Conservation (phyloP, 1,284 basidiomycete species). For the Trichosporon sp. region DNA sequence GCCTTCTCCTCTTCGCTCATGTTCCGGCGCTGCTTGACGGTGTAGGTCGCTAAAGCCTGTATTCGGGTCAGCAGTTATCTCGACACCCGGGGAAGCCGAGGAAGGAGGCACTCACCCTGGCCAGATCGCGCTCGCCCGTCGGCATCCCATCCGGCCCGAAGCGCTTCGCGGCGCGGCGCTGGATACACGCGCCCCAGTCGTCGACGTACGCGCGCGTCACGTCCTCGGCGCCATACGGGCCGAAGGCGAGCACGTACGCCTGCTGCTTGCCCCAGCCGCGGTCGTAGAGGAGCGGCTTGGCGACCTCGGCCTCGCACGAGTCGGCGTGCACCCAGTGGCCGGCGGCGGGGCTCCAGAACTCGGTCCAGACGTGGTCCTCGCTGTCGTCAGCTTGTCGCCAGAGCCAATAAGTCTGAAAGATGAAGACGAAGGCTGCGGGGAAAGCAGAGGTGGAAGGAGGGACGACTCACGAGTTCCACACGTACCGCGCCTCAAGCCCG, state of each 20-base stretch:
- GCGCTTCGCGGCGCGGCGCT: conserved; percentile 12
- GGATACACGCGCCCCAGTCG: conserved; percentile 39
- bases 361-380: conserved; percentile 56
- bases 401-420: no score
- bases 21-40: conserved; percentile 17
- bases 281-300: conserved; percentile 51
- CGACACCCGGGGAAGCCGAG: no score
- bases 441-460: neutral
- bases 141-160: conserved; percentile 14
- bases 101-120: neutral
- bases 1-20: conserved; percentile 18
- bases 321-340: conserved; percentile 54
- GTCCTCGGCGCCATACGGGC: conserved; percentile 49
- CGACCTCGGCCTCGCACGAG: conserved; percentile 49
- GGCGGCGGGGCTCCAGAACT: conserved; percentile 42
- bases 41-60: conserved; percentile 29
- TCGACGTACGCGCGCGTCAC: conserved; percentile 51
- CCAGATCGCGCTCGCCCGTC: conserved; percentile 14
- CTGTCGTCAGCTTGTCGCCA: conserved; percentile 20
- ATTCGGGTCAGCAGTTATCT: no score
- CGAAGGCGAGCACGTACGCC: conserved; percentile 52
- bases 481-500: conserved; percentile 50
- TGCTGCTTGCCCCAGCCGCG: conserved; percentile 54
- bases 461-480: conserved; percentile 40
- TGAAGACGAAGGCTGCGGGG: neutral